phyloP scores from a whole-genome alignment of 2,329 filamentous ascomycete species.

The Fusarium tuaranense region DNA sequence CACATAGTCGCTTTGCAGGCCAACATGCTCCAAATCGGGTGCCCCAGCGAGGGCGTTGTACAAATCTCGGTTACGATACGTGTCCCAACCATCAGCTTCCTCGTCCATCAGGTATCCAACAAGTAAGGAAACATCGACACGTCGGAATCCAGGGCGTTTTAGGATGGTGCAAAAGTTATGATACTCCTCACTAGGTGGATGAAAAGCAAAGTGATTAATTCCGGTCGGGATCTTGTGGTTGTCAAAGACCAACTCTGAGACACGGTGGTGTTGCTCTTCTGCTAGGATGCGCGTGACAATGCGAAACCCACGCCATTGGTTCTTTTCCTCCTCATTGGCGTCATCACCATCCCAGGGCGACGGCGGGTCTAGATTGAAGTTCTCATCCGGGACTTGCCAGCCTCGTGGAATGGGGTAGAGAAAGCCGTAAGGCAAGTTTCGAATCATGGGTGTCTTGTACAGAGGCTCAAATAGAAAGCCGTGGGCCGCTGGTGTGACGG shows the following conservation, averaged over 20 bases:
- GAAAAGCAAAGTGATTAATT: neutral
- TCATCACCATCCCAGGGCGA: neutral
- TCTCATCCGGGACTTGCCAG: neutral
- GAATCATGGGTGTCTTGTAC: constrained; percentile 10
- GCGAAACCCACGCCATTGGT: constrained; percentile 3
- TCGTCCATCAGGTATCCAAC: neutral
- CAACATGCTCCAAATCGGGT: neutral
- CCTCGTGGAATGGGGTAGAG: neutral
- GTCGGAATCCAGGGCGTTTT: neutral
- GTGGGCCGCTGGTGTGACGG: neutral
- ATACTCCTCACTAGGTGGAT: neutral
- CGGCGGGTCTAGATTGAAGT: neutral
- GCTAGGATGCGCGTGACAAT: neutral
- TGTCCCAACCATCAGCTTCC: neutral
- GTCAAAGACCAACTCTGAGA: neutral
- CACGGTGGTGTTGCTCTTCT: neutral
- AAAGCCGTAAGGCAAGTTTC: constrained; percentile 8
- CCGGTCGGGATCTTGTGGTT: neutral
- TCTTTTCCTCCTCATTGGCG: neutral
- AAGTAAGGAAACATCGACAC: neutral
- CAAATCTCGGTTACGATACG: neutral
- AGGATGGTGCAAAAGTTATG: neutral
- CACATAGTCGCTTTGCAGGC: neutral
- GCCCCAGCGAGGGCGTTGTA: neutral
- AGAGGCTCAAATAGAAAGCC: constrained; percentile 3